Evolutionary conservation across 768 basidiomycete genomes (phyloP), one percentile per base, ranked within the genome.

Genomic region (Mycena albidolilacea): DNA sequence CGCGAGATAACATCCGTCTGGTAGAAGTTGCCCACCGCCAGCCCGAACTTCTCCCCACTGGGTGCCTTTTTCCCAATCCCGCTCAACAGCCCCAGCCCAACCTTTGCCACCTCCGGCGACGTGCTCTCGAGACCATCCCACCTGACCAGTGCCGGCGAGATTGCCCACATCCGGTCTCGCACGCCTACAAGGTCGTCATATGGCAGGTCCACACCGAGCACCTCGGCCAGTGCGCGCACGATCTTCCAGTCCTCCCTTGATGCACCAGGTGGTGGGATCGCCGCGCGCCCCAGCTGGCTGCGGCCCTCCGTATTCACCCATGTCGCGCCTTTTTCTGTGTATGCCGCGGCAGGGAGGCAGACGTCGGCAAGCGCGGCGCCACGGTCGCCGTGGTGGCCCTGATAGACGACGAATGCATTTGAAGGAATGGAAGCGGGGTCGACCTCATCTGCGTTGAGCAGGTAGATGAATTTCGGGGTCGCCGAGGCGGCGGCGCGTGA

Each of bases 301-400:
- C 97, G 90, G 44, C 98, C 98, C 81, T 99, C 98, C 0, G 97
- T 97, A 85, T 99, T 99, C 68, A 99, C 90, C 96, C 97, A 99
- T 1, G 97, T 98, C 60, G 88, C 87, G 9, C 90, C 86, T 81
- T 89, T 90, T 85, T 99, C 98, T 3, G 97, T 99, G 84, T 98
- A 98, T 3, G 98, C 98, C 17, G 93, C 90, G 9, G 89, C 95
- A 17, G 98, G 98, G 19, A 99, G 85, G 81, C 95, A 95, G 70
- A 99, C 96, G 79, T 99, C 98, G n/a, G 98, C 98, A 30, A 97
- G 91, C 78, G 96, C 95, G 3, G 98, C 98, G 44, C 98, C 97
- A 67, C 95, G 86, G 81, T 99, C 98, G 77, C 98, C 98, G 80
- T 99, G 98, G 82, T 98, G 97, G 44, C 98, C 98, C 79, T 99